These are phyloP conservation scores for Microcyclospora pomicola DNA, from an alignment of 2,329 filamentous ascomycete genomes.

Conservation along the genomic window DNA sequence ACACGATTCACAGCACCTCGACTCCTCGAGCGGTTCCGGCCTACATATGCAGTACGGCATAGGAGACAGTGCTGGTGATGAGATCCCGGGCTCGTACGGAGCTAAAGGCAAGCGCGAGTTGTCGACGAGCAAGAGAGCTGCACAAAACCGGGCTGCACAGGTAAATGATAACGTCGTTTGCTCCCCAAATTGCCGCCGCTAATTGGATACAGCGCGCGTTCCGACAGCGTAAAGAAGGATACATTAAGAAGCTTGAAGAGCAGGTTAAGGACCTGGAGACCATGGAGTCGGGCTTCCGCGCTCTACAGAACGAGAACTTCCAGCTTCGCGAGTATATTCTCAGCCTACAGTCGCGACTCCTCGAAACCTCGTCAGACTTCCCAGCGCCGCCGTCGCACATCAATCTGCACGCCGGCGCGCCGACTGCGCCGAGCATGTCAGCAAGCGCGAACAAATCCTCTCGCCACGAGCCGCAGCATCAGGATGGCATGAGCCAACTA, in stretches of 20 bases:
- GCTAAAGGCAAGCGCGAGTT: constrained; percentile 83
- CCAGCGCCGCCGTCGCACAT: constrained; percentile 73
- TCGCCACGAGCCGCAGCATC: constrained; percentile 3
- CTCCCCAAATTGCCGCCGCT: background rate
- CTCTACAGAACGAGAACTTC: constrained; percentile 79
- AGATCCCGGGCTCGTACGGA: constrained; percentile 41
- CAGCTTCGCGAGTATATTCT: constrained; percentile 85
- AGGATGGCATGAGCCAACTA: constrained; percentile 14
- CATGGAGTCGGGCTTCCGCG: constrained; percentile 64
- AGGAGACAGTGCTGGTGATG: constrained; percentile 33
- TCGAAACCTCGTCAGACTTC: constrained; percentile 71
- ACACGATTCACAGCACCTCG: constrained; percentile 35
- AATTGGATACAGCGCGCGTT: constrained; percentile 61
- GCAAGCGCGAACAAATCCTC: constrained; percentile 1
- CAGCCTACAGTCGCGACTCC: constrained; percentile 69
- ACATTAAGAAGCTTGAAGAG: constrained; percentile 94
- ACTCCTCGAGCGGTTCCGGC: constrained; percentile 45
- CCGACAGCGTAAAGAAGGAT: constrained; percentile 91
- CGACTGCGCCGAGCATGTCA: constrained; percentile 22
- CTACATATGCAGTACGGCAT: constrained; percentile 32
- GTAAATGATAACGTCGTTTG: constrained; percentile 38
- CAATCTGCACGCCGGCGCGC: constrained; percentile 39
- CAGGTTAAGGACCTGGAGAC: constrained; percentile 70
- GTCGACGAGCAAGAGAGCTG: constrained; percentile 88
- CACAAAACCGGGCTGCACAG: constrained; percentile 93